A percentile compares a stretch with the other conserved stretches of the same genome.
Conservation (phyloP, 805 yeast genomes). For the Saccharomycopsis fibuligera region DNA sequence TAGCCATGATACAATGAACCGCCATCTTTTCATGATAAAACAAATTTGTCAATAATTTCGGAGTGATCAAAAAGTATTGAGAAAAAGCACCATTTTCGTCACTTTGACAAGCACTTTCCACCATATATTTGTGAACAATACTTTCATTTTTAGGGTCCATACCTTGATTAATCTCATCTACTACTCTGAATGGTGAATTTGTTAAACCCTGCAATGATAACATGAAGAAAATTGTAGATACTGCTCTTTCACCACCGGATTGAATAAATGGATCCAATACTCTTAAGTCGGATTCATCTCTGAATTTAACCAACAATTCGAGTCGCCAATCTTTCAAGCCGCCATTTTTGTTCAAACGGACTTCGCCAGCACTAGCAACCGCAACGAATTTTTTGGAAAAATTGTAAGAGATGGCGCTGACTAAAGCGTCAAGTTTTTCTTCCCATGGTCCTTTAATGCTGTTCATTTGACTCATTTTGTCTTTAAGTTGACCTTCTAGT, state of each 20-base stretch:
- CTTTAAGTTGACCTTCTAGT: conserved; percentile 23
- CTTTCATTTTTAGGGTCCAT: conserved; percentile 94
- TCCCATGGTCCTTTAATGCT: conserved; percentile 50
- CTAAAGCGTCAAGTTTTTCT: conserved; percentile 47
- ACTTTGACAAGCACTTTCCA: conserved; percentile 66
- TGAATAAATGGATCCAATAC: conserved; percentile 81
- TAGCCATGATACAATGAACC: conserved; percentile 75
- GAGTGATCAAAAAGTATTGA: conserved; percentile 90
- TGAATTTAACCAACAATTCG: conserved; percentile 77
- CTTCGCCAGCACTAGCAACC: conserved; percentile 87
- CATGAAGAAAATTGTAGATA: conserved; percentile 83
- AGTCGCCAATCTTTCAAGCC: conserved; percentile 70
- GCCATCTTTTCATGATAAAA: conserved; percentile 41
- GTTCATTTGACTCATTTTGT: conserved; percentile 31
- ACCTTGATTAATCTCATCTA: conserved; percentile 98
- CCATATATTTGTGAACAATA: conserved; percentile 77
- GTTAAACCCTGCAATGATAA: conserved; percentile 88
- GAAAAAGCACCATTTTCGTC: conserved; percentile 35
- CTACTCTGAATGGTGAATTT: conserved; percentile 86
- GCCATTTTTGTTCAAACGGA: conserved; percentile 40
- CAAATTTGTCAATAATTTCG: conserved; percentile 40
- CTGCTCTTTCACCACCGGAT: conserved; percentile 97
- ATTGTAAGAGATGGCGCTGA: conserved; percentile 49
- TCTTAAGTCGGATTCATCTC: conserved; percentile 67
- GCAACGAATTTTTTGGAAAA: conserved; percentile 61